phyloP scores from a whole-genome alignment of 768 basidiomycete genomes.

The Fistulinella prunicolor region DNA sequence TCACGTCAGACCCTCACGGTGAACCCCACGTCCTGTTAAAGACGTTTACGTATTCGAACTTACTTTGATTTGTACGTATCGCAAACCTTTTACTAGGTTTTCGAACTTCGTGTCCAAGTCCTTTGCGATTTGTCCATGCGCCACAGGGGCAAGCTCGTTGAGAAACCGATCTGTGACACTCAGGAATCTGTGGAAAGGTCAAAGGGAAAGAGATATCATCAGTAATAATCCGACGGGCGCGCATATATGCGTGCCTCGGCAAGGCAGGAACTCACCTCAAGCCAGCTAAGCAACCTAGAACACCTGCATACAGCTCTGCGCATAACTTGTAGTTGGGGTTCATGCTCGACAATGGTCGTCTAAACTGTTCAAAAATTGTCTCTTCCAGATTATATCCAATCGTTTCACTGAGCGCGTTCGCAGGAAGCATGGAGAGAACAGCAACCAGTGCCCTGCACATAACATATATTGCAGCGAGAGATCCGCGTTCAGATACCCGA shows the following conservation, averaged over 20 bases:
- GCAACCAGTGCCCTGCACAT: slow-evolving; percentile 85
- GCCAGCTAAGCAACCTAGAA: slow-evolving; percentile 82
- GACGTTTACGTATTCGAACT: slow-evolving; percentile 1
- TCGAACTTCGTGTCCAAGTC: slow-evolving; percentile 83
- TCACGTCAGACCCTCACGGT: neutral
- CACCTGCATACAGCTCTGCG: slow-evolving; percentile 75
- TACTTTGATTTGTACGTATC: slow-evolving; percentile 81
- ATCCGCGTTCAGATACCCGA: slow-evolving; percentile 57
- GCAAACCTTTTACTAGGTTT: slow-evolving; percentile 77
- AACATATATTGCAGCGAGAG: slow-evolving; percentile 84
- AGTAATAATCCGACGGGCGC: neutral
- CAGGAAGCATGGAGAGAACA: slow-evolving; percentile 67
- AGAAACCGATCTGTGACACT: slow-evolving; percentile 93
- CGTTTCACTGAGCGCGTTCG: slow-evolving; percentile 74
- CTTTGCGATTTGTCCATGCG: slow-evolving; percentile 72
- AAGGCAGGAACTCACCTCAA: slow-evolving; percentile 53
- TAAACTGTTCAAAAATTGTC: slow-evolving; percentile 83
- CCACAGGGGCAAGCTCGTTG: slow-evolving; percentile 70
- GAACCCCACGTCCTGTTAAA: too few relatives aligned
- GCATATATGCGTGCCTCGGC: neutral
- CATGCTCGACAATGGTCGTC: slow-evolving; percentile 57
- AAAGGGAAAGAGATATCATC: neutral
- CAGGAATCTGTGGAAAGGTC: slow-evolving; percentile 56
- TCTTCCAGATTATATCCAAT: slow-evolving; percentile 83
- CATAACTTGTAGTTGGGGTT: slow-evolving; percentile 79